Percentiles rank a stretch among this genome's conserved stretches.
phyloP scores from a whole-genome alignment of 2,329 filamentous ascomycete genomes.

The Colletotrichum lentis region DNA sequence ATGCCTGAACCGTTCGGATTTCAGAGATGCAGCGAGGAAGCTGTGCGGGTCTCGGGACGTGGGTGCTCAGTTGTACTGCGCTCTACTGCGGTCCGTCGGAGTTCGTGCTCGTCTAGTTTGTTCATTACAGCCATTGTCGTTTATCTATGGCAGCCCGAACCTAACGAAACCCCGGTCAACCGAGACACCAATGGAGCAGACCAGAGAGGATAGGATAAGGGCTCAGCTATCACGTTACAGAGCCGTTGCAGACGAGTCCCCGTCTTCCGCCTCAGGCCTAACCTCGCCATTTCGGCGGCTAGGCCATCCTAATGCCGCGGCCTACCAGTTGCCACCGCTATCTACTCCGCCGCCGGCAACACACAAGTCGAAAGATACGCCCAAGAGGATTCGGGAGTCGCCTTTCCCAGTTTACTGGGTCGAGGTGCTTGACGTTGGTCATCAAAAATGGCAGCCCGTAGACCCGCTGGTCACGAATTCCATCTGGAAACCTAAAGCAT shows the following conservation, averaged over 20 bases:
- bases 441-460: slow-evolving; percentile 90
- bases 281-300: slow-evolving; percentile 58
- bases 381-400: slow-evolving; percentile 69
- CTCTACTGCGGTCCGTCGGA: slow-evolving; percentile 81
- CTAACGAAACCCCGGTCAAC: slow-evolving; percentile 53
- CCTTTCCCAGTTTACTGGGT: slow-evolving; percentile 91
- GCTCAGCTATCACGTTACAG: slow-evolving; percentile 54
- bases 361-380: slow-evolving; percentile 44
- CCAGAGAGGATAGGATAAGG: slow-evolving; percentile 49
- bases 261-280: slow-evolving; percentile 43
- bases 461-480: slow-evolving; percentile 83
- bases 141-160: slow-evolving; percentile 62
- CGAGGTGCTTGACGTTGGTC: slow-evolving; percentile 83
- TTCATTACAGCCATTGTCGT: slow-evolving; percentile 84
- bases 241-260: slow-evolving; percentile 26
- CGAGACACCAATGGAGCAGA: slow-evolving; percentile 44
- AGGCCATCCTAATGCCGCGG: slow-evolving; percentile 63
- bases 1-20: slow-evolving; percentile 75
- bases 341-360: slow-evolving; percentile 50
- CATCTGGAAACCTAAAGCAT: slow-evolving; percentile 75
- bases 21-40: slow-evolving; percentile 72
- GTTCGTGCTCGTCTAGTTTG: slow-evolving; percentile 86
- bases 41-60: slow-evolving; percentile 86
- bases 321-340: slow-evolving; percentile 58
- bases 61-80: slow-evolving; percentile 90